Base-by-base conservation (phyloP, 192 early-diverging fungal species). In the Coemansia sp. region DNA sequence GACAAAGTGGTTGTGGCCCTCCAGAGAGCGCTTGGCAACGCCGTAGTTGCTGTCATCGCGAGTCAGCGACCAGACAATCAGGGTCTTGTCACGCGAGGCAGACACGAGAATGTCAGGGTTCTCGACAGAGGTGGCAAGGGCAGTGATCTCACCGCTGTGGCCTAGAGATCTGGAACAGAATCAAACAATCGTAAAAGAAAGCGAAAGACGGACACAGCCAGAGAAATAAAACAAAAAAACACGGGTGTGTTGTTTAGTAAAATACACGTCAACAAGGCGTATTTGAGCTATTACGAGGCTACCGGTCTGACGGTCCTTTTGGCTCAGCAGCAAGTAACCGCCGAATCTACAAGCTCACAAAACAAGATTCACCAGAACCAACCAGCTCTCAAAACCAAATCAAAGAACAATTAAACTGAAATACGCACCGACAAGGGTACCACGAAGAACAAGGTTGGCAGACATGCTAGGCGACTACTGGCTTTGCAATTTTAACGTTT, bases 1-100 rank as follows among this genome's bases (percentile, higher is more conserved):
- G 67, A 99, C 95, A 78, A 98, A 97, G 92, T 97, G 95, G 92
- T 95, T 98, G 95, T 99, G 97, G 82, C 97, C 97, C 66, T 87
- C 84, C 68, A 99, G 91, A 76, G 95, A 85, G 79, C 92, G 91
- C 70, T 89, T 89, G 80, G 96, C 89, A 63, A 91, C 77, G 82
- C 95, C 97, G 85, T 94, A 99, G 89, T 88, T 91, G 72, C 86
- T 81, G 76, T 95, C 95, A 85, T 95, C 95, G 80, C 93, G 91
- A 77, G 92, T 91, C 85, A 99, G 86, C 80, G 90, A 85, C 97
- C 97, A 99, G 85, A 99, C 94, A 65, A 99, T 93, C 84, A 99
- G 88, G 71, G 94, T 89, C 94, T 98, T 99, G 91, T 98, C 95
- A 85, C 97, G 93, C 65, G 97, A 99, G 46, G 93, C 91, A 64